A percentile compares a stretch with the other conserved stretches of the same genome.
phyloP scores from a whole-genome alignment of 306 rosid species.

The Pachyrhizus erosus region DNA sequence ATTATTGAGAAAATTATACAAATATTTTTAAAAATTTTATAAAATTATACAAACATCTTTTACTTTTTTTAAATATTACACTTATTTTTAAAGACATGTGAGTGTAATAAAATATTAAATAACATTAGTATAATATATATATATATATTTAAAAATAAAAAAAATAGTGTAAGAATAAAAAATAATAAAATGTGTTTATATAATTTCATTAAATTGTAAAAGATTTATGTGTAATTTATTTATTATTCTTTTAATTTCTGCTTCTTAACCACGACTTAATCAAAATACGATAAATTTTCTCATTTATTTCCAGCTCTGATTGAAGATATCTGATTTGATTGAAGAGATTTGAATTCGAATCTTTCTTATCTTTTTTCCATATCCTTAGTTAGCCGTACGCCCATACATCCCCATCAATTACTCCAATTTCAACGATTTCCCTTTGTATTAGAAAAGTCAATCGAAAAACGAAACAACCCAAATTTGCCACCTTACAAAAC shows the following conservation, averaged over 20 bases:
- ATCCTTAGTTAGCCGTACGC: not conserved
- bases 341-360: not conserved
- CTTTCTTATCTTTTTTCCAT: not conserved
- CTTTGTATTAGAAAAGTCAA: not conserved
- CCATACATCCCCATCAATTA: not conserved
- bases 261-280: not conserved
- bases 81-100: no score
- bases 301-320: not conserved
- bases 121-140: no score
- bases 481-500: not conserved
- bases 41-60: no score
- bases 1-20: no score
- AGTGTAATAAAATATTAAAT: no score
- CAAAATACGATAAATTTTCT: not conserved
- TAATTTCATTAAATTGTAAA: no score
- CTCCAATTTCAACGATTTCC: not conserved
- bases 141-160: no score
- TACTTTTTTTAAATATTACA: no score
- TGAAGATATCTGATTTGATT: not conserved
- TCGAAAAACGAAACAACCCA: not conserved
- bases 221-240: no score
- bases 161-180: no score
- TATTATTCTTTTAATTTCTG: not conserved
- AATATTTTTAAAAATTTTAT: no score
- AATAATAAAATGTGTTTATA: no score